Evolutionary conservation across 352 stramenopile species (phyloP).

Genomic region (Phytophthora ohioensis): DNA sequence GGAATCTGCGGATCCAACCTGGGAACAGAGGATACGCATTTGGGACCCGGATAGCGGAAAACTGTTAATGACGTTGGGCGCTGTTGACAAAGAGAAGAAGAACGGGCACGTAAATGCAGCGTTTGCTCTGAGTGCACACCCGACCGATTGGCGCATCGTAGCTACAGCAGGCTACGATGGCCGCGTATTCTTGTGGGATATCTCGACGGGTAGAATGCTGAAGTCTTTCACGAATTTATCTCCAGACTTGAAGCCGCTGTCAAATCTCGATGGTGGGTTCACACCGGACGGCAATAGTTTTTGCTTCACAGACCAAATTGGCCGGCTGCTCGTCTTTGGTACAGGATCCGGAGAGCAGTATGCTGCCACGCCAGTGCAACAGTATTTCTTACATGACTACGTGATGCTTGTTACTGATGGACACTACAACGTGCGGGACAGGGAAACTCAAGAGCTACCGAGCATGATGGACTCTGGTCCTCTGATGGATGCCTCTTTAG

Average conservation of each 20-base stretch:
- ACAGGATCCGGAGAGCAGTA: constrained; percentile 76
- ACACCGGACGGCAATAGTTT: constrained; percentile 73
- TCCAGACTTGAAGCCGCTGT: constrained; percentile 63
- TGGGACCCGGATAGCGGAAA: constrained; percentile 67
- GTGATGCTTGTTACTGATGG: constrained; percentile 88
- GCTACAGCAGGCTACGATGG: constrained; percentile 88
- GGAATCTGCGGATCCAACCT: constrained; percentile 50
- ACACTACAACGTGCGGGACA: constrained; percentile 90
- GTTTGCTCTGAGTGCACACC: constrained; percentile 84
- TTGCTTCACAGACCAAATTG: constrained; percentile 87
- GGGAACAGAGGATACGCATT: constrained; percentile 72
- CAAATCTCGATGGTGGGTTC: constrained; percentile 82
- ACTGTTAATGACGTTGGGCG: constrained; percentile 69
- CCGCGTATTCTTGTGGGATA: constrained; percentile 87
- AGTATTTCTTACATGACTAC: constrained; percentile 93
- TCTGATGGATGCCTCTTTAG: constrained; percentile 78
- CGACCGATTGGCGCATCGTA: constrained; percentile 75
- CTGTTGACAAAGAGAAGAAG: constrained; percentile 63
- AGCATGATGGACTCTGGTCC: constrained; percentile 86
- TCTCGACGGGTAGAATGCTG: constrained; percentile 69
- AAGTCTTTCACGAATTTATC: constrained; percentile 72
- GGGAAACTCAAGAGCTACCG: constrained; percentile 84
- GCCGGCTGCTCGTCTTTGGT: constrained; percentile 81
- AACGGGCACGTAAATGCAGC: constrained; percentile 81
- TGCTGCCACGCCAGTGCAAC: constrained; percentile 71